These are phyloP conservation scores for Erythrophleum fordii DNA, from an alignment of 306 rosid genomes.

Conservation along the genomic window DNA sequence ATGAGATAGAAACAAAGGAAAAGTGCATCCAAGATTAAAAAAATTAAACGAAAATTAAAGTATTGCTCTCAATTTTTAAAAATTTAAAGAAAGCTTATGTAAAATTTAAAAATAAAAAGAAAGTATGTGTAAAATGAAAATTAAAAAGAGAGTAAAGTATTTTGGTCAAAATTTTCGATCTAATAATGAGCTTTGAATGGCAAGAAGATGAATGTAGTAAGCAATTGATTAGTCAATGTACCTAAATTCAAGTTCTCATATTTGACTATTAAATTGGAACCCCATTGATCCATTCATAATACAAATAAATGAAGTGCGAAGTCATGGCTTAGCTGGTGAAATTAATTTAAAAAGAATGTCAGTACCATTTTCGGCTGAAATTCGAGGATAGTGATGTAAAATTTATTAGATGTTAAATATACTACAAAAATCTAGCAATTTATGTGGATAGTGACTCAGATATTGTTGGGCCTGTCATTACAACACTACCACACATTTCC, in stretches of 20 bases:
- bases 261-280: slow-evolving; percentile 4
- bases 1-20: too few species aligned
- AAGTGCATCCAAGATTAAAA: too few species aligned
- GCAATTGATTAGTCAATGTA: slow-evolving; percentile 23
- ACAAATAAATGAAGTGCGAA: neutral
- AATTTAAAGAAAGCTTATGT: too few species aligned
- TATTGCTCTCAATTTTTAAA: too few species aligned
- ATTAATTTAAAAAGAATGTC: neutral
- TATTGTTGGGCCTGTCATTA: neutral
- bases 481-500: neutral
- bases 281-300: neutral
- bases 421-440: neutral
- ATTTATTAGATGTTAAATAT: neutral
- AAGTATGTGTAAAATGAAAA: too few species aligned
- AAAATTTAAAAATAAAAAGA: too few species aligned
- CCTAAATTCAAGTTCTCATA: neutral
- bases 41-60: too few species aligned
- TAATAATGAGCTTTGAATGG: neutral
- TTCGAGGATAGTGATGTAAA: neutral
- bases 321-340: neutral
- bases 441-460: neutral
- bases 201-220: neutral
- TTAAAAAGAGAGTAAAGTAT: neutral
- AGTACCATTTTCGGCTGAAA: neutral
- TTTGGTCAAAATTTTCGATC: neutral